Evolutionary conservation across 352 stramenopile species (phyloP), one percentile per base, ranked within the genome.

Genomic region (Globisporangium okanoganense): DNA sequence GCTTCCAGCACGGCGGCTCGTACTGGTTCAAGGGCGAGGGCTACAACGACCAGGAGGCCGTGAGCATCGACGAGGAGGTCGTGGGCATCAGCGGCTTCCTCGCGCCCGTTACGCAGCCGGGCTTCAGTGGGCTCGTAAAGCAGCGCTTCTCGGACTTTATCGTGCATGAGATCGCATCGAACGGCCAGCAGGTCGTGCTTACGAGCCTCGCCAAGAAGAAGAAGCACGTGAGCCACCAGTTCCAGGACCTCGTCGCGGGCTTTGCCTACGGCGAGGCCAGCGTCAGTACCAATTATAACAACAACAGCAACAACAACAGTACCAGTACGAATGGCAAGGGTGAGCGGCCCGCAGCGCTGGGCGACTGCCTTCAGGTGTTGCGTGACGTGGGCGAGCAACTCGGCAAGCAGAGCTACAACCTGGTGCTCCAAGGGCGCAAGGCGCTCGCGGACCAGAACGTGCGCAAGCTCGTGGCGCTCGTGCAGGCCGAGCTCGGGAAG

Each of bases 61-160:
- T 85, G 60, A 80, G 75, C 60, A 82, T 90, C 45, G 70, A 81
- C 29, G 80, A 90, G 62, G 71, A 83, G 14, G 76, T 83, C 24
- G 76, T 84, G 2, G 80, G 78, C 45, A 90, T 90, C 67, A 66
- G 56, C 0, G 76, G 76, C 45, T 90, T 86, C 62, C 69, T 85
- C 9, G 59, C 43, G 24, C 31, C 64, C 2, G 25, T n/a, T n/a
- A n/a, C 47, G 8, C 69, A 78, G 35, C 36, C 44, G 0, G 82
- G 85, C 31, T 94, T 95, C 60, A 64, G 70, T 16, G 85, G 85
- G 10, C 65, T 88, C 55, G 57, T 95, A 22, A 95, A 95, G 73
- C 80, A 93, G 67, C 75, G 86, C 20, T 95, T 79, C 68, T 88
- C 78, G 27, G 87, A 96, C 58, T 95, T 94, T 65, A 66, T 95